Base-by-base conservation (phyloP, 208 protist species). In the Trypanosoma vivax region DNA sequence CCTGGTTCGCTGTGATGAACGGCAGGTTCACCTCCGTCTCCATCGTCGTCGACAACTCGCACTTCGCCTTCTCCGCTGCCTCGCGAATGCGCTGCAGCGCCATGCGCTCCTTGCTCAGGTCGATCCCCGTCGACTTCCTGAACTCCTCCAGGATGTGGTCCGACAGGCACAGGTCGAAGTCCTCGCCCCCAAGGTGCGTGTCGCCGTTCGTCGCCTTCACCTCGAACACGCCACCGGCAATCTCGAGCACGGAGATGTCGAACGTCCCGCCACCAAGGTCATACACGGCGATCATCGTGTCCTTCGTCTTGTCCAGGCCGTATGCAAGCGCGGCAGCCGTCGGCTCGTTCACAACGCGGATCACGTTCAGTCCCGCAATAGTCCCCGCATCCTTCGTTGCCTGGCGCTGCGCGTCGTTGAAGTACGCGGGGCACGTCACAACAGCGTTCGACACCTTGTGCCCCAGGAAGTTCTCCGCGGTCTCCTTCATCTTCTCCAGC, bases 261-360 rank as follows among this genome's bases (percentile, higher is more conserved):
- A 99, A 99, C 95, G 94, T 73, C 79, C 97, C 18, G 94, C 92
- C 57, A 76, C 90, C 58, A 90, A 73, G 48, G 57, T 96, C 76
- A 42, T 85, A 78, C 70, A 88, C 74, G 35, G 67, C 70, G 53
- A 88, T 75, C 14, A 68, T 50, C 25, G 50, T 62, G 29, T 70
- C 63, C 59, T 60, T 48, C 24, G 58, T 47, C 56, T 74, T 79
- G 42, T 93, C 84, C 4, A 97, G 70, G 56, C 94, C 94, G 64
- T 98, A 98, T 2, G 97, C 96, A 43, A 99, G 73, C 25, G 98
- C 96, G 23, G 97, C 97, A 16, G 97, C 96, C 19, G 98, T 99
- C 42, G 98, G 97, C 81, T 99, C 98, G 88, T 99, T 99, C 52
- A 99, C 96, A 54, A 99, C 98, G 58, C 98, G 86, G 33, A 97